These are phyloP conservation scores for Mycocentrospora acerina DNA, from an alignment of 2,329 filamentous ascomycete species.

Conservation along the genomic window DNA sequence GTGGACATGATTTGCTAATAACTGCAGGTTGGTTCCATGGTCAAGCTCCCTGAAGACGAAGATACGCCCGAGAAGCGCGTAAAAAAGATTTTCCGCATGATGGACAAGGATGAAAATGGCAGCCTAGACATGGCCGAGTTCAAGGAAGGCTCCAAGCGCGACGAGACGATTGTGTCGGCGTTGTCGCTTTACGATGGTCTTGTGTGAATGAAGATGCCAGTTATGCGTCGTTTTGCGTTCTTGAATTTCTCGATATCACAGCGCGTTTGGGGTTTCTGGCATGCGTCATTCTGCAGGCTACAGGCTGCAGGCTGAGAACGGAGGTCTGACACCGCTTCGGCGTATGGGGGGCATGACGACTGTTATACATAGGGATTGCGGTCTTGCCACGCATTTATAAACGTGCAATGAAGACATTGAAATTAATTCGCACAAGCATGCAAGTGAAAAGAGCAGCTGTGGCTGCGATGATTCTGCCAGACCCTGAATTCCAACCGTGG, in stretches of 20 bases:
- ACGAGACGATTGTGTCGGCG: constrained; percentile 97
- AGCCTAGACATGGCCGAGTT: constrained; percentile 97
- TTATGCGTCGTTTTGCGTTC: constrained; percentile 31
- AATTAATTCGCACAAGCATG: neutral
- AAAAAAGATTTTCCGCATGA: constrained; percentile 98
- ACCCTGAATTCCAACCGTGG: constrained; percentile 5
- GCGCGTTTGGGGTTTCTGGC: constrained; percentile 36
- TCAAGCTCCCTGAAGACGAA: constrained; percentile 97
- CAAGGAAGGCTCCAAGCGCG: constrained; percentile 97
- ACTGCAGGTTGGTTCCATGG: constrained; percentile 90
- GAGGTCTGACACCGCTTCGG: constrained; percentile 33
- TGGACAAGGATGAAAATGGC: constrained; percentile 99
- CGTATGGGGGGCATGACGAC: constrained; percentile 31
- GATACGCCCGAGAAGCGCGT: constrained; percentile 99
- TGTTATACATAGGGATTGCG: constrained; percentile 37
- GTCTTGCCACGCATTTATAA: constrained; percentile 6
- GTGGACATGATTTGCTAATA: constrained; percentile 15
- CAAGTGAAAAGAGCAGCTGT: no score
- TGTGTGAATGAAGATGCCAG: constrained; percentile 58
- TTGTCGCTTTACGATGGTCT: constrained; percentile 94
- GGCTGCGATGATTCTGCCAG: neutral
- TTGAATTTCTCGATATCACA: constrained; percentile 44
- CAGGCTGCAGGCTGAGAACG: constrained; percentile 31
- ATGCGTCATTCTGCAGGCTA: constrained; percentile 35
- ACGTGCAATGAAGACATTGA: constrained; percentile 12